Evolutionary conservation across 768 basidiomycete genomes (phyloP), one percentile per base, ranked within the genome.

Genomic region (Coprinellus aureogranulatus): DNA sequence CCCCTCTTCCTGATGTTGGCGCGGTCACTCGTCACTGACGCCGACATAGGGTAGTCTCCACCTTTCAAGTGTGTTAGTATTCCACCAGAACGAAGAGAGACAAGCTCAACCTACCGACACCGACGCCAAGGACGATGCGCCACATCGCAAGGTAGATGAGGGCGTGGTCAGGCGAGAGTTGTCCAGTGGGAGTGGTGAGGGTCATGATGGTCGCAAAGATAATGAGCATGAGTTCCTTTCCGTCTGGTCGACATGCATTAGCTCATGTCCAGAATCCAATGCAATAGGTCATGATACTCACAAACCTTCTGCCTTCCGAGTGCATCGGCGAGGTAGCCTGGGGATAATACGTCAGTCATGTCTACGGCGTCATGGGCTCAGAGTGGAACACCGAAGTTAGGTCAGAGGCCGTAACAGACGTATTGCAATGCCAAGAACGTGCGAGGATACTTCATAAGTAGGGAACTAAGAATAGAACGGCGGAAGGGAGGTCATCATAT

Each of bases 51-150:
- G 65, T 90, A 90, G 68, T 90, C 90, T 2, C n/a, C n/a, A n/a
- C n/a, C n/a, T n/a, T n/a, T n/a, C n/a, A n/a, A n/a, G n/a, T n/a
- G n/a, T n/a, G n/a, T n/a, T n/a, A n/a, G n/a, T n/a, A n/a, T n/a
- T n/a, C n/a, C n/a, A n/a, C n/a, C n/a, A n/a, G n/a, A n/a, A n/a
- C n/a, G n/a, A n/a, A n/a, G n/a, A n/a, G n/a, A n/a, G n/a, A n/a
- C n/a, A n/a, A n/a, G n/a, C n/a, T n/a, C n/a, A n/a, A n/a, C n/a
- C 87, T 89, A 16, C 89, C 90, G 0, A 92, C 84, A 22, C 90
- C 90, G 18, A 92, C 72, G 0, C 90, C 90, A 34, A 92, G 82
- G 6, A 92, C 64, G 53, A 91, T 86, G 11, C 90, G 86, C 65
- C 81, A 90, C 2, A 86, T 63, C 16, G 75, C 75, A 12, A 92